Evolutionary conservation across 1,139 yeast genomes (phyloP).

Genomic region (Meyerozyma smithsonii): DNA sequence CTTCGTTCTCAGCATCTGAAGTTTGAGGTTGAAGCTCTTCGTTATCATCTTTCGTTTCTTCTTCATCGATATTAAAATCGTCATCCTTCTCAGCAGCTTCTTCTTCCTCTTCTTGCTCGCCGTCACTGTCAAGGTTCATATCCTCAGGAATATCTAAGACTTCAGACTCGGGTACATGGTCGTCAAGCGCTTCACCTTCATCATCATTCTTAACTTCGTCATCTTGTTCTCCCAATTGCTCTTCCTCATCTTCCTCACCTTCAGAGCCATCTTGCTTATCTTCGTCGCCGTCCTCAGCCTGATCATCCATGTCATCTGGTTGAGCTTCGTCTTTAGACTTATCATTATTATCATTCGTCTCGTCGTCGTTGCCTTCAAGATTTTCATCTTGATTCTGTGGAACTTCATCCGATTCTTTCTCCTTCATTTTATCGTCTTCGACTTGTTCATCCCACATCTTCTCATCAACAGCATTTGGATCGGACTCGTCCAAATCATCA

Average conservation of each 20-base stretch:
- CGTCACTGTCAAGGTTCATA: slow-evolving; percentile 69
- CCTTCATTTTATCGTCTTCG: slow-evolving; percentile 58
- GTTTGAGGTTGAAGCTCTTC: slow-evolving; percentile 17
- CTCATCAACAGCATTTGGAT: slow-evolving; percentile 94
- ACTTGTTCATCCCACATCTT: slow-evolving; percentile 99
- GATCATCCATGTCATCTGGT: slow-evolving; percentile 32
- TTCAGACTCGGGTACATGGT: slow-evolving; percentile 74
- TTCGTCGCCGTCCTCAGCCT: slow-evolving; percentile 34
- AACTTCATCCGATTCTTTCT: slow-evolving; percentile 65
- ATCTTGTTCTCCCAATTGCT: slow-evolving; percentile 74
- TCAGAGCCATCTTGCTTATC: slow-evolving; percentile 19
- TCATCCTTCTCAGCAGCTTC: slow-evolving; percentile 29
- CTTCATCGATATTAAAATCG: slow-evolving; percentile 16
- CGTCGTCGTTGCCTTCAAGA: slow-evolving; percentile 59
- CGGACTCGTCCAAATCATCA: slow-evolving; percentile 84
- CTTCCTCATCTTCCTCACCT: slow-evolving; percentile 40
- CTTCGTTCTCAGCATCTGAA: slow-evolving; percentile 17
- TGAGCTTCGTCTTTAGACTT: slow-evolving; percentile 25
- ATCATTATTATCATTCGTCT: slow-evolving; percentile 29
- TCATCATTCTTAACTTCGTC: slow-evolving; percentile 74
- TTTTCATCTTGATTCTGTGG: slow-evolving; percentile 59
- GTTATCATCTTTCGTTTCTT: slow-evolving; percentile 17
- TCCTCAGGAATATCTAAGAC: slow-evolving; percentile 84
- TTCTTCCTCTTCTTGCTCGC: slow-evolving; percentile 48
- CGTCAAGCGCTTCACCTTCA: slow-evolving; percentile 58